Evolutionary conservation across 352 stramenopile genomes (phyloP).

Genomic region (Saprolegnia diclina): DNA sequence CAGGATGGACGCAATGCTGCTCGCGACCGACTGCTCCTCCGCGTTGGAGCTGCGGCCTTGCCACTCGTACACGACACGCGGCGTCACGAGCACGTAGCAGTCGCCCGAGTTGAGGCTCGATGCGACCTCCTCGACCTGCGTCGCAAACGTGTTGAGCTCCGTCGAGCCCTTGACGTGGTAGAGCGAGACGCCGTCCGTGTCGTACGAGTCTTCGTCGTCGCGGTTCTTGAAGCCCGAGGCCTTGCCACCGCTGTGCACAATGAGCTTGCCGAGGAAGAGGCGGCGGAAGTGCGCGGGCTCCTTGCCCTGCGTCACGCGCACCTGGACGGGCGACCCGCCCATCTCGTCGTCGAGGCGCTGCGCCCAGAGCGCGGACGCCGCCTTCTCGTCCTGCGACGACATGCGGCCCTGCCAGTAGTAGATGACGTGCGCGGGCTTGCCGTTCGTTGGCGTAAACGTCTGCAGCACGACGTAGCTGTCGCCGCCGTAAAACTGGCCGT

Average conservation of each 20-base stretch:
- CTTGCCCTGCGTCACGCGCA: constrained; percentile 82
- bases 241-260: constrained; percentile 85
- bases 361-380: constrained; percentile 50
- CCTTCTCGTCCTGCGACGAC: constrained; percentile 85
- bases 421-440: constrained; percentile 78
- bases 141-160: constrained; percentile 78
- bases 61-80: constrained; percentile 70
- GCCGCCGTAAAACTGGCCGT: constrained; percentile 91
- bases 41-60: constrained; percentile 58
- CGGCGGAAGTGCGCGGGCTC: constrained; percentile 82
- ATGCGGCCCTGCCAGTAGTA: constrained; percentile 90
- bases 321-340: constrained; percentile 75
- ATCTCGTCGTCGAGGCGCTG: constrained; percentile 82
- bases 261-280: constrained; percentile 88
- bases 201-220: constrained; percentile 77
- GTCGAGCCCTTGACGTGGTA: constrained; percentile 89
- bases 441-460: constrained; percentile 53
- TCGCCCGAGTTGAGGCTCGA: constrained; percentile 85
- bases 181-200: constrained; percentile 78
- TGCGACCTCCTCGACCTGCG: constrained; percentile 70
- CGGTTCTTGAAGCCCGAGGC: constrained; percentile 84
- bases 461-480: constrained; percentile 95
- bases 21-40: constrained; percentile 53
- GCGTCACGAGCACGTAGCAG: constrained; percentile 79
- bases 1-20: constrained; percentile 51